phyloP scores from a whole-genome alignment of 108 stramenopile species.

The Nitzschia inconspicua region DNA sequence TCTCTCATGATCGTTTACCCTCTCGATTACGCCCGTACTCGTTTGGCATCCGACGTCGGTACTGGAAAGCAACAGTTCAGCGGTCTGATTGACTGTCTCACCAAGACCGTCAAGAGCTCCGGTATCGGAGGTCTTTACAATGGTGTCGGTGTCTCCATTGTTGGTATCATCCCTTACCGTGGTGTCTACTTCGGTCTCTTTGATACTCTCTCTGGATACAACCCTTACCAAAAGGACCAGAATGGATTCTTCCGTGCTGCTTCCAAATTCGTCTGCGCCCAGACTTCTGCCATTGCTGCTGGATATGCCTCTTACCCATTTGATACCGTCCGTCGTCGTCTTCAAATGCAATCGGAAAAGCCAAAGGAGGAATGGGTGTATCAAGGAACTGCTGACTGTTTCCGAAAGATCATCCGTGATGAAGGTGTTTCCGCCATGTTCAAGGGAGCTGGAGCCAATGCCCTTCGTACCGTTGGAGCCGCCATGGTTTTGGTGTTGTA shows the following conservation, averaged over 20 bases:
- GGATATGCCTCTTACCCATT: conserved; percentile 99
- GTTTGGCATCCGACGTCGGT: conserved; percentile 98
- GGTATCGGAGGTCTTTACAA: conserved; percentile 95
- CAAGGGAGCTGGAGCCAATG: conserved; percentile 99
- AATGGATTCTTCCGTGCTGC: conserved; percentile 78
- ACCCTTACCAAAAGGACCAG: conserved; percentile 96
- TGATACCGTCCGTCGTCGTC: conserved; percentile 99
- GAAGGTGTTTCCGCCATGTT: conserved; percentile 95
- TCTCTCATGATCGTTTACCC: conserved; percentile 98
- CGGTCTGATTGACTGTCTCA: conserved; percentile 96
- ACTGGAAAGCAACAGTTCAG: conserved; percentile 92
- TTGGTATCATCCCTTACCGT: conserved; percentile 99
- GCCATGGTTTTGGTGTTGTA: conserved; percentile 97
- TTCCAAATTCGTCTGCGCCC: conserved; percentile 97
- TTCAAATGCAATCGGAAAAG: conserved; percentile 99
- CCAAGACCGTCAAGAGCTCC: conserved; percentile 81
- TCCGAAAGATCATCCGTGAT: conserved; percentile 89
- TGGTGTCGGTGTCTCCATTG: conserved; percentile 95
- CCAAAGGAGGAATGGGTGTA: conserved; percentile 46
- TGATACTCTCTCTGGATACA: conserved; percentile 95
- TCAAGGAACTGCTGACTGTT: conserved; percentile 48
- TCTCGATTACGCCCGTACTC: conserved; percentile 98
- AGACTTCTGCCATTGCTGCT: conserved; percentile 89
- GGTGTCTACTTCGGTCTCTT: conserved; percentile 97
- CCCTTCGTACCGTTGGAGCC: conserved; percentile 96